Percentiles rank a stretch among this genome's conserved stretches.
Evolutionary conservation across 345 rosid species (phyloP).

Genomic region (Atalantia buxifolia): DNA sequence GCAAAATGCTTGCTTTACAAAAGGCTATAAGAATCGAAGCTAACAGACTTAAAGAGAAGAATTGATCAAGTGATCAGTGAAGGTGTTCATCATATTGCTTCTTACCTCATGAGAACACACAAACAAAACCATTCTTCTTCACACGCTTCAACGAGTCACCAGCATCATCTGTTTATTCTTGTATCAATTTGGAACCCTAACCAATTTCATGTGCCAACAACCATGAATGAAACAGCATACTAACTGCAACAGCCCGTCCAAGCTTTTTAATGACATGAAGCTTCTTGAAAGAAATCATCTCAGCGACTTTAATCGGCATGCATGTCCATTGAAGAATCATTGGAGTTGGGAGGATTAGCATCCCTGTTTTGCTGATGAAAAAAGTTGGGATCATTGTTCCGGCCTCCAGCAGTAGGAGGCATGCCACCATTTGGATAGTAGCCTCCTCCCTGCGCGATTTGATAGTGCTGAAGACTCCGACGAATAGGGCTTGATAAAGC

Average conservation of each 20-base stretch:
- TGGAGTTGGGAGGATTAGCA: slow-evolving; percentile 55
- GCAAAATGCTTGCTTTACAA: slow-evolving; percentile 29
- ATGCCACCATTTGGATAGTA: slow-evolving; percentile 37
- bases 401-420: slow-evolving; percentile 35
- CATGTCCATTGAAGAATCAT: slow-evolving; percentile 90
- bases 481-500: slow-evolving; percentile 78
- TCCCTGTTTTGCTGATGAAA: slow-evolving; percentile 59
- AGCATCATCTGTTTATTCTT: slow-evolving; percentile 29
- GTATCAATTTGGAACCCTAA: slow-evolving; percentile 12
- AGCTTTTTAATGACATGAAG: slow-evolving; percentile 11
- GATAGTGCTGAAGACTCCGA: slow-evolving; percentile 70
- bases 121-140: slow-evolving; percentile 23
- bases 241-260: slow-evolving; percentile 10
- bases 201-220: slow-evolving; percentile 19
- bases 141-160: slow-evolving; percentile 29
- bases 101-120: slow-evolving; percentile 21
- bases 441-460: slow-evolving; percentile 69
- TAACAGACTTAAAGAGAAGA: background rate
- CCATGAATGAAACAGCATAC: slow-evolving; percentile 9
- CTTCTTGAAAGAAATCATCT: slow-evolving; percentile 8
- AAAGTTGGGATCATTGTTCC: slow-evolving; percentile 41
- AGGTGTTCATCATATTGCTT: slow-evolving; percentile 15
- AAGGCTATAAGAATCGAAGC: slow-evolving; percentile 13
- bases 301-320: slow-evolving; percentile 46
- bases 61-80: slow-evolving; percentile 11